phyloP scores from a whole-genome alignment of 2,329 filamentous ascomycete species.

The Botrytis medusae region DNA sequence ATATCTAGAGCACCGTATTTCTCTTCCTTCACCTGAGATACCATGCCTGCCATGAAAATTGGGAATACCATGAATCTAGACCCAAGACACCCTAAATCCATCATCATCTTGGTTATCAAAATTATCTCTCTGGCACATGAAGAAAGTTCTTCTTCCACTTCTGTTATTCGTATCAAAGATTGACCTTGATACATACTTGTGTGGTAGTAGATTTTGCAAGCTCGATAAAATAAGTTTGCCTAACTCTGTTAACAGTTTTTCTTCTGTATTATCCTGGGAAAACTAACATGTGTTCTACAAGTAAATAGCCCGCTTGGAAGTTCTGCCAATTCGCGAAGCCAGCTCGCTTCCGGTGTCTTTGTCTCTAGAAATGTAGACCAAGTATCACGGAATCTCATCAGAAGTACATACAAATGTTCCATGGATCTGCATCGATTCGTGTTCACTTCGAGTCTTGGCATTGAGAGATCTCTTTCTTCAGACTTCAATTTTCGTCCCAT shows the following conservation, averaged over 20 bases:
- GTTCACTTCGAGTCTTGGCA: not conserved
- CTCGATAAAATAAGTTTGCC: conserved; percentile 49
- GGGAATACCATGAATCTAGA: conserved; percentile 52
- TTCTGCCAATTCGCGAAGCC: not conserved
- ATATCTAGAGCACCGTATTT: conserved; percentile 51
- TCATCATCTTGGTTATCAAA: conserved; percentile 44
- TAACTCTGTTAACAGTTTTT: conserved; percentile 28
- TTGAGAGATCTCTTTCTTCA: conserved; percentile 19
- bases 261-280: not conserved
- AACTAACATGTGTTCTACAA: conserved; percentile 10
- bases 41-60: conserved; percentile 53
- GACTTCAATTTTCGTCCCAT: conserved; percentile 28
- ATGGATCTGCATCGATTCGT: not conserved
- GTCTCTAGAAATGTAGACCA: not conserved
- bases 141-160: conserved; percentile 45
- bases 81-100: conserved; percentile 43
- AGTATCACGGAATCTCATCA: not conserved
- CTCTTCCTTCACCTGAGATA: conserved; percentile 42
- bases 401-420: not conserved
- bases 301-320: conserved; percentile 2
- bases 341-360: not conserved
- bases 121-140: conserved; percentile 48
- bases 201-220: conserved; percentile 52
- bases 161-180: conserved; percentile 42
- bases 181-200: conserved; percentile 54